These are phyloP conservation scores for Solioccasus polychromus DNA, from an alignment of 768 basidiomycete species.

Conservation along the genomic window DNA sequence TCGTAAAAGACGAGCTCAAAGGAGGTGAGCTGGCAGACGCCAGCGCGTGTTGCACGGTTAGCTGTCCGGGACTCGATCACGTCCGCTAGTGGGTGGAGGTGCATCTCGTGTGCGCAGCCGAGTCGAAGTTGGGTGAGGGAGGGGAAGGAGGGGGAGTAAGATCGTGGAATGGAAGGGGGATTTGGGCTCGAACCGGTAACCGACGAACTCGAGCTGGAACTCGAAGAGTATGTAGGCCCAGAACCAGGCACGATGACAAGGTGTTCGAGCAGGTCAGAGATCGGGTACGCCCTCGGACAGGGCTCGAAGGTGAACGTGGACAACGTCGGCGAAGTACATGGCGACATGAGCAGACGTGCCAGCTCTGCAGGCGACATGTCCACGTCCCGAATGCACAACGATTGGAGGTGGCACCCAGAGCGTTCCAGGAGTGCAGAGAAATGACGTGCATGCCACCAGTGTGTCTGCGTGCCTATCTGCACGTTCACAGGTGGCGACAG, in stretches of 20 bases:
- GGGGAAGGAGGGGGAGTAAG: conserved; percentile 8
- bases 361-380: conserved; percentile 24
- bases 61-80: conserved; percentile 21
- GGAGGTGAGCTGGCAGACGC: conserved; percentile 9
- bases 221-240: neutral
- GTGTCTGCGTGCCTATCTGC: neutral
- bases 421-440: conserved; percentile 24
- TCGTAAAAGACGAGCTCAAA: conserved; percentile 27
- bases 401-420: conserved; percentile 17
- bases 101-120: conserved; percentile 20
- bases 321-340: conserved; percentile 14
- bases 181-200: neutral
- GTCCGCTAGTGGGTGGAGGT: conserved; percentile 13
- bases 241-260: neutral
- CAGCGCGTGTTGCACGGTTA: conserved; percentile 3
- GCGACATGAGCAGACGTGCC: conserved; percentile 16
- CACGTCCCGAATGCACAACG: conserved; percentile 19
- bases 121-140: conserved; percentile 19
- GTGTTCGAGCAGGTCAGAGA: conserved; percentile 18
- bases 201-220: neutral
- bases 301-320: conserved; percentile 24
- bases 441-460: conserved; percentile 23
- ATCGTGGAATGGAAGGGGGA: neutral
- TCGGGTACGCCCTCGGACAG: conserved; percentile 15
- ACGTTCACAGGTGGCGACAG: neutral